Percentiles rank a stretch among this genome's conserved stretches.
Conservation (phyloP, 768 basidiomycete genomes). For the Kwoniella sp. region DNA sequence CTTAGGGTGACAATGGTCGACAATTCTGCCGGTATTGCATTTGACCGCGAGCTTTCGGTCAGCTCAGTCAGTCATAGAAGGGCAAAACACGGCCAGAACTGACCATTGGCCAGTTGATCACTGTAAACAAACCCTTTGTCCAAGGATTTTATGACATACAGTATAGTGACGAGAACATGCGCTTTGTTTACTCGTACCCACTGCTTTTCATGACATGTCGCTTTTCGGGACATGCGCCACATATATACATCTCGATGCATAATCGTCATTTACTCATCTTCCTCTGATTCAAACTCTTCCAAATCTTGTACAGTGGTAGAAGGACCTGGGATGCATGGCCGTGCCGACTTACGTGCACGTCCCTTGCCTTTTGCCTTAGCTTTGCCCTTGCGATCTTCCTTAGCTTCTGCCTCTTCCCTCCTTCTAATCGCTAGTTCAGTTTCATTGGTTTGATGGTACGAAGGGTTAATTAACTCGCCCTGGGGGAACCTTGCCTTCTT, state of each 20-base stretch:
- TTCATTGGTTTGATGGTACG: background rate
- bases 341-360: background rate
- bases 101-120: too few relatives aligned
- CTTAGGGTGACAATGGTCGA: too few relatives aligned
- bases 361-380: background rate
- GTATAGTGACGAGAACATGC: too few relatives aligned
- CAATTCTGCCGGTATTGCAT: too few relatives aligned
- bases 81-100: too few relatives aligned
- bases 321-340: background rate
- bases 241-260: background rate
- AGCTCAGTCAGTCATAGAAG: too few relatives aligned
- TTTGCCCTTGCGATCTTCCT: background rate
- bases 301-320: background rate
- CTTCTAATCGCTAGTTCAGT: slow-evolving; percentile 6
- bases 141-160: too few relatives aligned
- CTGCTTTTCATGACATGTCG: too few relatives aligned
- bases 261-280: background rate
- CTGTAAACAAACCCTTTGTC: too few relatives aligned
- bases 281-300: background rate
- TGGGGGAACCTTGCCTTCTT: slow-evolving; percentile 8
- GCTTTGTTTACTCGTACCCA: too few relatives aligned
- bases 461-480: background rate
- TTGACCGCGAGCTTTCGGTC: too few relatives aligned
- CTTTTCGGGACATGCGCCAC: background rate
- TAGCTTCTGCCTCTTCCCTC: background rate